Base-by-base conservation (phyloP, 2,329 filamentous ascomycete species). In the Nemania sp. region DNA sequence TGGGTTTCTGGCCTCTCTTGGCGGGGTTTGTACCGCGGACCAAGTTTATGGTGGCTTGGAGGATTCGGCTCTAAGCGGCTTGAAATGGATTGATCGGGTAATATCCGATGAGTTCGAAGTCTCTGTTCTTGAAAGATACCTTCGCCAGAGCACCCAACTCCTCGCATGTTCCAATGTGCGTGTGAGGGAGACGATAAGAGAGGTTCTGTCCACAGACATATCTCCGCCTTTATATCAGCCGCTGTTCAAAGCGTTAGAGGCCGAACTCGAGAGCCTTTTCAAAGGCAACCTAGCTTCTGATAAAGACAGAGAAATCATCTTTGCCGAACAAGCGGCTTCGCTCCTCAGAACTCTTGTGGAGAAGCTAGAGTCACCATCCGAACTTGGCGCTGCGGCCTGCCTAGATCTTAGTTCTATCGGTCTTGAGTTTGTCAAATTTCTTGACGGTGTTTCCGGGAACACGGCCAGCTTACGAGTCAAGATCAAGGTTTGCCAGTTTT, bases 401-500 rank as follows among this genome's bases (percentile, higher is more conserved):
- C 77, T 88, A 24, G 83, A 88, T 58, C 77, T 89, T 8, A 84
- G 84, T 12, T 77, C 79, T 3, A 72, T 88, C 34, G 81, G 84
- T 1, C 74, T 89, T 34, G 86, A 81, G 65, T 86, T 88, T 65
- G 84, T 84, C 28, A 87, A 83, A 59, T 88, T 87, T 57, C 68
- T 88, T 34, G 82, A 87, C 58, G 78, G 80, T 5, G 70, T 82
- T 7, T 66, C 77, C 3, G 84, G 87, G 54, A 80, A 77, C 11
- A 69, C 76, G 7, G 81, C 77, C 59, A 81, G 78, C 17, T 66
- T 86, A 14, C 77, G 83, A 49, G 83, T 88, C 39, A 88, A 87
- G 65, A 87, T 88, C 64, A 84, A 86, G 61, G 82, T 87, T 34
- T 88, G 86, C 62, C 83, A 88, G 61, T 70, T 89, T 6, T 86